Evolutionary conservation across 2,329 filamentous ascomycete genomes (phyloP).

Genomic region (Coniosporium uncinatum): DNA sequence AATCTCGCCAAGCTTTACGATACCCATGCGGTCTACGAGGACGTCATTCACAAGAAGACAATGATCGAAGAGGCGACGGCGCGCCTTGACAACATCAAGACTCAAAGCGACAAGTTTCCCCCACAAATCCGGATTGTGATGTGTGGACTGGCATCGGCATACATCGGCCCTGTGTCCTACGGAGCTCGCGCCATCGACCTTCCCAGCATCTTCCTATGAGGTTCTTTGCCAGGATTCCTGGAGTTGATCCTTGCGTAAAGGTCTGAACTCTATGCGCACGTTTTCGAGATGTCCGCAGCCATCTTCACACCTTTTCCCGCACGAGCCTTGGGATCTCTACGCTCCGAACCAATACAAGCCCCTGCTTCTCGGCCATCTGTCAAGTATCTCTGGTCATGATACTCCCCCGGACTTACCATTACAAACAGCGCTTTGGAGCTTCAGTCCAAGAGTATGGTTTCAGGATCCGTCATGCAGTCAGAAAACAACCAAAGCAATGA

Average conservation of each 20-base stretch:
- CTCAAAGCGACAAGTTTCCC: conserved; percentile 47
- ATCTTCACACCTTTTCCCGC: conserved; percentile 43
- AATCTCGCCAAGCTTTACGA: conserved; percentile 71
- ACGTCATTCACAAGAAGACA: conserved; percentile 74
- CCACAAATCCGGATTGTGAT: conserved; percentile 49
- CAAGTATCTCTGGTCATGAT: conserved; percentile 44
- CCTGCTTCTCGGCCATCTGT: conserved; percentile 44
- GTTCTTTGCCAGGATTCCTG: conserved; percentile 66
- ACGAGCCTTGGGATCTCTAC: conserved; percentile 40
- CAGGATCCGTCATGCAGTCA: conserved; percentile 41
- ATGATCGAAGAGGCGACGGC: conserved; percentile 64
- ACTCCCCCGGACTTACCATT: conserved; percentile 42
- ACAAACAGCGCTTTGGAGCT: conserved; percentile 43
- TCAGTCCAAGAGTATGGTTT: conserved; percentile 40
- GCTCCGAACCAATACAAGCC: conserved; percentile 26
- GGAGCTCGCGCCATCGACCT: conserved; percentile 72
- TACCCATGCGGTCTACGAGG: conserved; percentile 73
- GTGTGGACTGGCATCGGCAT: conserved; percentile 71
- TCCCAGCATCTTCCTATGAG: conserved; percentile 70
- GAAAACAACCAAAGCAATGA: no score
- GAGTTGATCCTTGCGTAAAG: conserved; percentile 70
- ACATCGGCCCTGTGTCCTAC: conserved; percentile 78
- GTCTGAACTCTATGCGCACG: conserved; percentile 61
- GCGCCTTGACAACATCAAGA: conserved; percentile 56
- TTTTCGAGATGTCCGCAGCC: conserved; percentile 42